These are phyloP conservation scores for Laguncularia racemosa DNA, from an alignment of 345 rosid genomes.

Conservation along the genomic window DNA sequence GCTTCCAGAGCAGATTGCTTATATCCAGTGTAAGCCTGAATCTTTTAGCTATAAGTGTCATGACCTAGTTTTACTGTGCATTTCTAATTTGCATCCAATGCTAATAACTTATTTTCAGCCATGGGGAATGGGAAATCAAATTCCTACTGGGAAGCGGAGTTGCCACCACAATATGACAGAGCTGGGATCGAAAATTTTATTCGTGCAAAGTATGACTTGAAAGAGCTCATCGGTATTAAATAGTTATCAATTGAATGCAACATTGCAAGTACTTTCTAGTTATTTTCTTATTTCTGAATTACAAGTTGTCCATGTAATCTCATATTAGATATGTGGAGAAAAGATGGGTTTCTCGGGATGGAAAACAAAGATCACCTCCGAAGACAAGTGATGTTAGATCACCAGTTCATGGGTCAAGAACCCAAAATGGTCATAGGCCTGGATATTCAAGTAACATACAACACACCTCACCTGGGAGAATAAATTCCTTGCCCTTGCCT, in stretches of 20 bases:
- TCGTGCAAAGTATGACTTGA: slow-evolving; percentile 65
- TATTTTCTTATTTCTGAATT: slow-evolving; percentile 3
- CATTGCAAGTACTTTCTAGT: neutral
- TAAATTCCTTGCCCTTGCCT: slow-evolving; percentile 12
- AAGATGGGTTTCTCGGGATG: slow-evolving; percentile 61
- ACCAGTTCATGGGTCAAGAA: slow-evolving; percentile 10
- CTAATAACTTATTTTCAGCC: slow-evolving; percentile 28
- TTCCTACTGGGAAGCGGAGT: slow-evolving; percentile 88
- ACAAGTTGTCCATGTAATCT: slow-evolving; percentile 5
- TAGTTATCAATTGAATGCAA: neutral
- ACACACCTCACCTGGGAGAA: slow-evolving; percentile 22
- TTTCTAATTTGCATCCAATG: neutral
- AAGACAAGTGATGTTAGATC: slow-evolving; percentile 22
- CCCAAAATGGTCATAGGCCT: slow-evolving; percentile 6
- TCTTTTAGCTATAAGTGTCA: too few species aligned
- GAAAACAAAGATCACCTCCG: slow-evolving; percentile 24
- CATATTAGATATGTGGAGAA: slow-evolving; percentile 59
- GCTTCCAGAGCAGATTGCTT: slow-evolving; percentile 93
- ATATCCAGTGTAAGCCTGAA: slow-evolving; percentile 57
- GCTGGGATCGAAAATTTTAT: slow-evolving; percentile 69
- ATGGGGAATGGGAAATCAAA: slow-evolving; percentile 81
- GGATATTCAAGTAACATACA: slow-evolving; percentile 12
- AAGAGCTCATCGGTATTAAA: slow-evolving; percentile 12
- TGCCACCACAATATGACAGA: slow-evolving; percentile 71
- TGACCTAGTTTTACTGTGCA: neutral